Evolutionary conservation across 208 protist species (phyloP).

Genomic region (Blastocrithidia nonstop): DNA sequence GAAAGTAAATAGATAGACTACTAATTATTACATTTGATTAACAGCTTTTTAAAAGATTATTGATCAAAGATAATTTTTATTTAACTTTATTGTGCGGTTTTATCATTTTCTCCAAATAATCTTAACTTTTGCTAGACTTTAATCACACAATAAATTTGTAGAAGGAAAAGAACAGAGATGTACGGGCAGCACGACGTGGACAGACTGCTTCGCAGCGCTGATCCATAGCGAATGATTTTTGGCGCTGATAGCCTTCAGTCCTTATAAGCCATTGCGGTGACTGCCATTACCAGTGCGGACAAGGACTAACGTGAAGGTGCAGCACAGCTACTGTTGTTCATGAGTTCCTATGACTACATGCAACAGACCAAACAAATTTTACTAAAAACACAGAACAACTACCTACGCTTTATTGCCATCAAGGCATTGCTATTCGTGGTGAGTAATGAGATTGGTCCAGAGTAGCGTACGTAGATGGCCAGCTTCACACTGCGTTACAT

Average conservation of each 20-base stretch:
- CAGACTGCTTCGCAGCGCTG: not conserved
- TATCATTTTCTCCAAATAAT: too few species aligned
- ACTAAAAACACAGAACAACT: conserved; percentile 29
- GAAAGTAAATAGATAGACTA: too few species aligned
- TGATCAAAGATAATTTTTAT: too few species aligned
- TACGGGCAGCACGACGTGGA: not conserved
- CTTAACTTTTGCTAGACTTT: too few species aligned
- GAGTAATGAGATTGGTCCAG: conserved; percentile 70
- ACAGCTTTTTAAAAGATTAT: too few species aligned
- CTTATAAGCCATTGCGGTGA: conserved; percentile 10
- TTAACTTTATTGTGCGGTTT: too few species aligned
- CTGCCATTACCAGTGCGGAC: conserved; percentile 38
- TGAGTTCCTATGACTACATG: conserved; percentile 72
- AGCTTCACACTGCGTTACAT: too few species aligned
- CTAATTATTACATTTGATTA: too few species aligned
- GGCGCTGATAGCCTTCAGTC: not conserved
- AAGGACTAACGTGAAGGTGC: conserved; percentile 36
- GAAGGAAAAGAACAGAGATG: not conserved
- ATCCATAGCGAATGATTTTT: not conserved
- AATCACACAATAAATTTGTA: too few species aligned
- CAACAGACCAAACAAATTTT: conserved; percentile 45
- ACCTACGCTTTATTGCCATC: conserved; percentile 62
- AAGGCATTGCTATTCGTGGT: conserved; percentile 79
- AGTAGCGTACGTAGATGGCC: conserved; percentile 56
- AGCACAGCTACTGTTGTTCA: conserved; percentile 42